These are phyloP conservation scores for Candida hungchunana DNA, from an alignment of 805 yeast genomes.

Conservation along the genomic window DNA sequence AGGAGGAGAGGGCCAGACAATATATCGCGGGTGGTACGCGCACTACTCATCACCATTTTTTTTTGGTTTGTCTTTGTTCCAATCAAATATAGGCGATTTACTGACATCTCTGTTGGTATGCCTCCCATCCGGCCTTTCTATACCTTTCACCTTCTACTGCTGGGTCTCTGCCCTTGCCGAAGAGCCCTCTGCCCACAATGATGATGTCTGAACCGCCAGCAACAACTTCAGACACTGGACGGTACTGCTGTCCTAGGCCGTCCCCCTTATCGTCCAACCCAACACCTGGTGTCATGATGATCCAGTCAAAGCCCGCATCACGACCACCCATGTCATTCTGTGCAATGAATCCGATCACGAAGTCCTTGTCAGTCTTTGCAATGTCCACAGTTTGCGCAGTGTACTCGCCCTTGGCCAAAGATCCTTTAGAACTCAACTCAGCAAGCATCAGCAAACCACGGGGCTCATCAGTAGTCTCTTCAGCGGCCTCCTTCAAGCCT, in stretches of 20 bases:
- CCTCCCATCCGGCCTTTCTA: slow-evolving; percentile 92
- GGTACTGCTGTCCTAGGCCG: slow-evolving; percentile 91
- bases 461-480: slow-evolving; percentile 64
- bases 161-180: slow-evolving; percentile 93
- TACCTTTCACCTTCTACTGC: slow-evolving; percentile 82
- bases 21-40: too few relatives aligned
- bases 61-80: too few relatives aligned
- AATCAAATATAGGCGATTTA: too few relatives aligned
- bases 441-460: slow-evolving; percentile 94
- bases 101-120: slow-evolving; percentile 50
- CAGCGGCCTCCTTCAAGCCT: slow-evolving; percentile 79
- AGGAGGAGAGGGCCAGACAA: too few relatives aligned
- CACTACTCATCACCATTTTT: too few relatives aligned
- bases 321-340: slow-evolving; percentile 82
- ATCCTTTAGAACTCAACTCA: slow-evolving; percentile 90
- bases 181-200: slow-evolving; percentile 97
- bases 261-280: slow-evolving; percentile 97
- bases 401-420: slow-evolving; percentile 89
- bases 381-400: slow-evolving; percentile 84
- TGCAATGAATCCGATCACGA: slow-evolving; percentile 96
- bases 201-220: slow-evolving; percentile 87
- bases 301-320: slow-evolving; percentile 89
- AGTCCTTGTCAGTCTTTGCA: slow-evolving; percentile 80
- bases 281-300: slow-evolving; percentile 97
- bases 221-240: slow-evolving; percentile 85